Base-by-base conservation (phyloP, 2,329 filamentous ascomycete genomes). In the Talaromyces sp. region DNA sequence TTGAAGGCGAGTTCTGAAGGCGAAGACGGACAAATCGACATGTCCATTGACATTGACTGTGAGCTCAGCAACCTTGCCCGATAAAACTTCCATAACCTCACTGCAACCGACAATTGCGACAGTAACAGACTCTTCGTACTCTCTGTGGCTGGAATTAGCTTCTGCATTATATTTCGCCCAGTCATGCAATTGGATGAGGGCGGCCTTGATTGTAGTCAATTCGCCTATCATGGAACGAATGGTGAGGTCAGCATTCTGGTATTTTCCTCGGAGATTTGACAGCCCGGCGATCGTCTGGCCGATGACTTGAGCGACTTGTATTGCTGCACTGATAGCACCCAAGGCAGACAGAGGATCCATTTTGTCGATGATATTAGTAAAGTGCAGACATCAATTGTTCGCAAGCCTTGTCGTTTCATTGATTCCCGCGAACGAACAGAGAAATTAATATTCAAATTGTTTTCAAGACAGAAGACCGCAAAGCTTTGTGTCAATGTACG, bases 321-420 rank as follows among this genome's bases (percentile, higher is more conserved):
- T 66, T 2, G 72, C 74, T 27, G 75, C 75, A 10, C 71, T 73
- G 49, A 77, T 67, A 43, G 75, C 64, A 13, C 77, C 76, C 62
- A 78, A 72, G 16, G 72, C 70, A 62, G 76, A 73, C 67, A 35
- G 49, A 31, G 76, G 77, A 70, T 78, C 75, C 75, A 77, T 76
- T 9, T 31, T 65, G 35, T 56, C 35, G 22, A 45, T 33, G 37
- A 45, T 31, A 8, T 16, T 19, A 19, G 22, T 3, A 27, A 10
- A 59, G 19, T 13, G 31, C 33, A 52, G 19, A 24, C 45, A 27
- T 50, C 19, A 24, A 52, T 13, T 31, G 41, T 56, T 37, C 4
- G 24, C 33, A 9, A 33, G 50, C 31, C 50, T 54, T 54, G n/a
- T 22, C 11, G 24, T 35, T n/a, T 37, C 2, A 35, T 35, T 37